Percentiles rank a stretch among this genome's conserved stretches.
Evolutionary conservation across 768 basidiomycete genomes (phyloP).

Genomic region (Hypholoma fasciculare): DNA sequence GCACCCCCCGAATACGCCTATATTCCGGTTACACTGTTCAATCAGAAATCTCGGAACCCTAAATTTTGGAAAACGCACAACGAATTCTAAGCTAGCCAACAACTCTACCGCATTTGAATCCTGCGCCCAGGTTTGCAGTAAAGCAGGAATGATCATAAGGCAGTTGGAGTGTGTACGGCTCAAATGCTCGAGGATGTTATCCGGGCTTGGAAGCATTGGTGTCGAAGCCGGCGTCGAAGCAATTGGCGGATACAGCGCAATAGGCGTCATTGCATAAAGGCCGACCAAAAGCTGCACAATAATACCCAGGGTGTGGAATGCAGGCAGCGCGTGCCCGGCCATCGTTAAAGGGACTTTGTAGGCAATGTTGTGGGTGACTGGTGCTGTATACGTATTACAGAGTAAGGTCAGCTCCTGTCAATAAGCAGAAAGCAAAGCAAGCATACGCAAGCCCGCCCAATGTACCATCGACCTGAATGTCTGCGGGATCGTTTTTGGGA

Average conservation of each 20-base stretch:
- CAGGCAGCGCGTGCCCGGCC: constrained; percentile 31
- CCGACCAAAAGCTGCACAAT: constrained; percentile 25
- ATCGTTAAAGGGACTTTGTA: constrained; percentile 21
- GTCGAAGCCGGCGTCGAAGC: constrained; percentile 29
- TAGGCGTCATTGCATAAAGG: not conserved
- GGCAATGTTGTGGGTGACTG: constrained; percentile 7
- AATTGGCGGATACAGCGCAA: constrained; percentile 16
- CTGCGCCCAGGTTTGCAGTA: constrained; percentile 39
- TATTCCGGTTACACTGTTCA: constrained; percentile 17
- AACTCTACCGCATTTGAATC: constrained; percentile 24
- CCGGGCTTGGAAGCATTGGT: constrained; percentile 34
- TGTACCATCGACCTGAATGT: constrained; percentile 29
- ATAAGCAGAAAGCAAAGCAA: too few relatives aligned
- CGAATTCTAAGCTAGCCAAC: constrained; percentile 20
- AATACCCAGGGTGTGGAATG: constrained; percentile 40
- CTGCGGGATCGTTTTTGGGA: constrained; percentile 42
- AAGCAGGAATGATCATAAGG: constrained; percentile 37
- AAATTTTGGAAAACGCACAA: constrained; percentile 23
- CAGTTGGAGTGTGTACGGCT: constrained; percentile 25
- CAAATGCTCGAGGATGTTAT: constrained; percentile 33
- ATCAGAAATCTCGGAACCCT: not conserved
- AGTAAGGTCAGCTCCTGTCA: too few relatives aligned
- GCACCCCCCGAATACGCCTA: constrained; percentile 37
- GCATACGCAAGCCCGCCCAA: constrained; percentile 16
- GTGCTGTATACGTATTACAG: too few relatives aligned